Percentiles rank a stretch among this genome's conserved stretches.
These are phyloP conservation scores for Teratosphaeria viscida DNA, from an alignment of 2,329 filamentous ascomycete species.

Conservation along the genomic window DNA sequence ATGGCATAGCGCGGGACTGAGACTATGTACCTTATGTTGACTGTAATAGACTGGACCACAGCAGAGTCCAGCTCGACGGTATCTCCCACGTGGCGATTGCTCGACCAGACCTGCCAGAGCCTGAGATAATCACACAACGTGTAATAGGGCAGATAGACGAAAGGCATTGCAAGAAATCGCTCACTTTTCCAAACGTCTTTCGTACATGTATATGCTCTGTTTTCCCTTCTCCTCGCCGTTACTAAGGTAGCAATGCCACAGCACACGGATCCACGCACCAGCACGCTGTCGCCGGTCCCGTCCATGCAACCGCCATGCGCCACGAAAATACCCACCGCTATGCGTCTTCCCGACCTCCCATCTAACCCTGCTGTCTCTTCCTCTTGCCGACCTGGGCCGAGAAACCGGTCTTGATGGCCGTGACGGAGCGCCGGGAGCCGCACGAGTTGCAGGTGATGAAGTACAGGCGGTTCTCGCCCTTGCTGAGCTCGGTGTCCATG, in stretches of 20 bases:
- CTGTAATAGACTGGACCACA: background rate
- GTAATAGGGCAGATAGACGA: background rate
- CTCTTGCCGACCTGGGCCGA: constrained; percentile 98
- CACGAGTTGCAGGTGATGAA: constrained; percentile 89
- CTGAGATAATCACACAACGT: too few species aligned
- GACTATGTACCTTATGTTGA: background rate
- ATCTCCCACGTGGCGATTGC: too few species aligned
- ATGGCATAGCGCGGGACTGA: background rate
- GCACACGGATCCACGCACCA: background rate
- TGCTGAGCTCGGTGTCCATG: constrained; percentile 90
- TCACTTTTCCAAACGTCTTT: background rate
- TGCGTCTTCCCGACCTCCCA: background rate
- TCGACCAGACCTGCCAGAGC: too few species aligned
- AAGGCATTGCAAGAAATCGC: background rate
- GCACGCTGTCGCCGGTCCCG: background rate
- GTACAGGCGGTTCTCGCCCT: constrained; percentile 97
- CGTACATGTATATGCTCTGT: background rate
- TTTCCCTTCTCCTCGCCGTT: background rate
- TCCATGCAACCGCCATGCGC: background rate
- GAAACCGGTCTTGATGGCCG: constrained; percentile 99
- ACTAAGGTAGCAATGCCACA: background rate
- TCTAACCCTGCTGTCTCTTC: constrained; percentile 59
- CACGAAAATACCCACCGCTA: background rate
- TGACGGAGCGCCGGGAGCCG: constrained; percentile 65
- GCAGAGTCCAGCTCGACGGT: too few species aligned